Base-by-base conservation (phyloP, 768 basidiomycete genomes). In the Trametes sanguinea region DNA sequence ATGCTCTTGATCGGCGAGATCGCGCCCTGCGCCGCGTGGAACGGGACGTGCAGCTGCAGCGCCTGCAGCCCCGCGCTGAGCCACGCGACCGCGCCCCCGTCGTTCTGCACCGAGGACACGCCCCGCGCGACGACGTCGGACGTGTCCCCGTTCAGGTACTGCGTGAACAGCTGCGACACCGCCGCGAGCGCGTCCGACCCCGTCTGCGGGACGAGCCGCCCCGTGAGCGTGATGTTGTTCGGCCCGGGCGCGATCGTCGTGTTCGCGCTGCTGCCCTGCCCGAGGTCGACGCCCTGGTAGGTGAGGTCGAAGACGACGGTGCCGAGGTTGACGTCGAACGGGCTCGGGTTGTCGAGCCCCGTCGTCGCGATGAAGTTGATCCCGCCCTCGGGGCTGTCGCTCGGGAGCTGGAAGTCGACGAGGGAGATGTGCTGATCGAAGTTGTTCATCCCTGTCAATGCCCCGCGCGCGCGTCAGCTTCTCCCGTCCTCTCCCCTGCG, bases 1-100 rank as follows among this genome's bases (percentile, higher is more conserved):
- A 91, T 89, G n/a, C 77, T 75, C 52, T 77, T 79, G 67, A 90
- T 90, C 14, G 88, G 86, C 66, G 83, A 76, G 58, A 90, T 87
- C 3, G 83, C 77, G 35, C 35, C 35, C 17, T 9, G 68, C 9
- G 78, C 70, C 44, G 81, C 72, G 59, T 74, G 80, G 73, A 90
- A 87, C 2, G 88, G 89, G 1, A 91, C 87, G 6, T 77, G 76
- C 45, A 90, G 76, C n/a, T 71, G 68, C 17, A 92, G 79, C 29
- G 79, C 78, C 67, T 82, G 69, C 33, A 92, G 71, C 6, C 87
- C 89, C 55, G 76, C 70, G 60, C 80, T 86, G 14, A 92, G 81
- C 89, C 89, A 92, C 7, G 83, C 82, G 58, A 91, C 82, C 4
- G 73, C 67, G 11, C 81, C 73, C 30, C 83, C 83, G 69, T 88